A percentile compares a stretch with the other conserved stretches of the same genome.
Evolutionary conservation across 306 rosid genomes (phyloP).

Genomic region (Inga leiocalycina): DNA sequence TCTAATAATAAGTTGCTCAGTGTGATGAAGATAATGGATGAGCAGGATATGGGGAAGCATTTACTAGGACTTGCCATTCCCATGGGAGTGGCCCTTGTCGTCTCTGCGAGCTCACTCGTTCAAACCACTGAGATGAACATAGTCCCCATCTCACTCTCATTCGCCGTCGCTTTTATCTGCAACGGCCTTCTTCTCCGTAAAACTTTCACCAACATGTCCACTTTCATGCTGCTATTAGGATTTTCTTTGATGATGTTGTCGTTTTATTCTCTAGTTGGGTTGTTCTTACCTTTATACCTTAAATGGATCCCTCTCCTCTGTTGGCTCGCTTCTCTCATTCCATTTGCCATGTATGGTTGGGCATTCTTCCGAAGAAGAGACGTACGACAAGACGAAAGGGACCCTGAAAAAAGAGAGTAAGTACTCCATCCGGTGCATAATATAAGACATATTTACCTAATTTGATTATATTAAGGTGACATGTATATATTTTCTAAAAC

Average conservation of each 20-base stretch:
- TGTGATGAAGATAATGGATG: neutral
- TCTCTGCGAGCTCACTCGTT: neutral
- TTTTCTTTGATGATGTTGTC: neutral
- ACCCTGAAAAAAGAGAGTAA: neutral
- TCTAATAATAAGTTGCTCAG: neutral
- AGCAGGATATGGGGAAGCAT: constrained; percentile 11
- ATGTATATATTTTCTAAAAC: too few relatives aligned
- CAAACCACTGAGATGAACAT: neutral
- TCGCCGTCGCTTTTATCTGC: neutral
- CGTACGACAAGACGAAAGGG: neutral
- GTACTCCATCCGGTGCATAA: too few relatives aligned
- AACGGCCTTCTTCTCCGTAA: constrained; percentile 6
- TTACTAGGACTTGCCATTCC: constrained; percentile 4
- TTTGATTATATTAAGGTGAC: too few relatives aligned
- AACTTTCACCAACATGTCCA: neutral
- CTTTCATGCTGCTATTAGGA: neutral
- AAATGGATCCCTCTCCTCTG: constrained; percentile 22
- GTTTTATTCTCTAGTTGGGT: constrained; percentile 15
- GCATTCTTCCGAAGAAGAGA: neutral
- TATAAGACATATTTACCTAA: too few relatives aligned
- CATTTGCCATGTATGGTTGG: neutral
- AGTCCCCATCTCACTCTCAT: neutral
- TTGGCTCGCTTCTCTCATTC: neutral
- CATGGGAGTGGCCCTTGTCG: neutral
- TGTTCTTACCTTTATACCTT: neutral